These are phyloP conservation scores for Davidsoniella virescens DNA, from an alignment of 2,329 filamentous ascomycete species.

Conservation along the genomic window DNA sequence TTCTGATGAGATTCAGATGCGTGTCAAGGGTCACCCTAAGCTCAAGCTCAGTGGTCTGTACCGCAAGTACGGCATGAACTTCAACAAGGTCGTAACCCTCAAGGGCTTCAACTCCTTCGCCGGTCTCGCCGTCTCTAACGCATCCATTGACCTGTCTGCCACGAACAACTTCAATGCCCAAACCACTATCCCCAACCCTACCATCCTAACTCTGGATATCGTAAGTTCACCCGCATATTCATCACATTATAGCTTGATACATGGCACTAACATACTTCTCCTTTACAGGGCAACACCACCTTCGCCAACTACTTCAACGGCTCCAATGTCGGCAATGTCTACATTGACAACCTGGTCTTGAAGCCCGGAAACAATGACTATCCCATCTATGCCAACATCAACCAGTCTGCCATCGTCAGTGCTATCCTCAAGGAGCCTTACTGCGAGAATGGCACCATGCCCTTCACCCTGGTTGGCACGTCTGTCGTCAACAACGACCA, in stretches of 20 bases:
- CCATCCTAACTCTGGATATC: conserved; percentile 46
- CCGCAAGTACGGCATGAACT: conserved; percentile 32
- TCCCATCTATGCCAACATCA: conserved; percentile 36
- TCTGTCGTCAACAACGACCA: conserved; percentile 35
- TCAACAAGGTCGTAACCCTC: conserved; percentile 38
- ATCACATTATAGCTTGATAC: neutral
- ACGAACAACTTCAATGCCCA: conserved; percentile 41
- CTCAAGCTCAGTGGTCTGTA: conserved; percentile 34
- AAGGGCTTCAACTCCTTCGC: conserved; percentile 31
- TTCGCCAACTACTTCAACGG: conserved; percentile 42
- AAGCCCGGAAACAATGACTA: conserved; percentile 41
- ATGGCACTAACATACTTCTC: conserved; percentile 2
- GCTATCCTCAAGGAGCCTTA: conserved; percentile 26
- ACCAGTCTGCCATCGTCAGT: conserved; percentile 31
- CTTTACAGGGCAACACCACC: conserved; percentile 41
- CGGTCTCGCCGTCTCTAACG: conserved; percentile 35
- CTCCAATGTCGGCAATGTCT: conserved; percentile 35
- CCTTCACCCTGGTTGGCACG: conserved; percentile 37
- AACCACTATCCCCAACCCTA: conserved; percentile 46
- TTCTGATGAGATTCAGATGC: conserved; percentile 33
- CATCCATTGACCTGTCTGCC: conserved; percentile 27
- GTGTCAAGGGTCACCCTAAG: conserved; percentile 34
- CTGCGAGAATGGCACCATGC: conserved; percentile 38
- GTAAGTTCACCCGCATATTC: conserved; percentile 24
- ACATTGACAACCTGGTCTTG: conserved; percentile 41